A percentile compares a stretch with the other conserved stretches of the same genome.
Conservation (phyloP, 768 basidiomycete species). For the Inosperma sp. region DNA sequence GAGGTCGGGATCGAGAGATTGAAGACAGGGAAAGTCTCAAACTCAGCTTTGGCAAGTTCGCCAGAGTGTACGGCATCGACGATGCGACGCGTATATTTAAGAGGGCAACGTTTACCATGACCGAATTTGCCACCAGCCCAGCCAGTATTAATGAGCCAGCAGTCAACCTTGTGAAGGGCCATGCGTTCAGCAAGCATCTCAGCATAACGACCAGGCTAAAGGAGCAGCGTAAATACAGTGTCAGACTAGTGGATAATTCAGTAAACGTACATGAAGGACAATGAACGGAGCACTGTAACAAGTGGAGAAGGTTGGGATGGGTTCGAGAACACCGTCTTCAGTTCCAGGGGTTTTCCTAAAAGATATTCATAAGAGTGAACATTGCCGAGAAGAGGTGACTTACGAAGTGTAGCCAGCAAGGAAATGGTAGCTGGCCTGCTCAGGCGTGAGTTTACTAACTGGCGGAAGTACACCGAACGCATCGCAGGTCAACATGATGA, state of each 20-base stretch:
- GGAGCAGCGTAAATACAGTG: constrained; percentile 1
- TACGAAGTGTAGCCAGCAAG: constrained; percentile 93
- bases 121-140: constrained; percentile 96
- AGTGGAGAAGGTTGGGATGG: constrained; percentile 98
- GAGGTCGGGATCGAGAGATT: constrained; percentile 77
- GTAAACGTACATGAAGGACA: constrained; percentile 72
- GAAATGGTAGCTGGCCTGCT: constrained; percentile 98
- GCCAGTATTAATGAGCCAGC: constrained; percentile 99
- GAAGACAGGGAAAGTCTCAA: constrained; percentile 80
- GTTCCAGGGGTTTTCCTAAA: constrained; percentile 94
- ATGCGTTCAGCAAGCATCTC: constrained; percentile 96
- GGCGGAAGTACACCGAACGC: constrained; percentile 98
- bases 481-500: constrained; percentile 97
- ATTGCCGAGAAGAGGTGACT: constrained; percentile 24
- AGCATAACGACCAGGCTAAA: constrained; percentile 88
- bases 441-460: constrained; percentile 85
- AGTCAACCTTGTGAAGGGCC: constrained; percentile 82
- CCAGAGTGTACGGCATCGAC: constrained; percentile 97
- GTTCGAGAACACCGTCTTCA: constrained; percentile 96
- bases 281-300: constrained; percentile 99
- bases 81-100: constrained; percentile 93
- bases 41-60: constrained; percentile 81
- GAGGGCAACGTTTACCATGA: constrained; percentile 87
- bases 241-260: background rate
- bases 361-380: constrained; percentile 15